Conservation (phyloP, 202 grass and related monocot species). For the Zizania palustris region DNA sequence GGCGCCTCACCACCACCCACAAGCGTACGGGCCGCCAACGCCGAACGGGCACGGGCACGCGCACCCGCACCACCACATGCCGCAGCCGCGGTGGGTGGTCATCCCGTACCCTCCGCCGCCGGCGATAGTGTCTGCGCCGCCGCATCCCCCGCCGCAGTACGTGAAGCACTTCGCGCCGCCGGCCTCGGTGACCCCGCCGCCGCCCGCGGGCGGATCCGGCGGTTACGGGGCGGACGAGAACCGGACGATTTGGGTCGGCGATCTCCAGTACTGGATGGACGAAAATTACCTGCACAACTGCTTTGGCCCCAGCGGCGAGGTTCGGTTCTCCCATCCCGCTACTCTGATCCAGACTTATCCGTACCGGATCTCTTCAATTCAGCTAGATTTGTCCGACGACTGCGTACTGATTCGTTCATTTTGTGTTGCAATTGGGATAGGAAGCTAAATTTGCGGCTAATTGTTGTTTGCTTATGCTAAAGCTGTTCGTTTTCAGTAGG, state of each 20-base stretch:
- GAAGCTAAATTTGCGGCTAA: background rate
- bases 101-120: conserved; percentile 61
- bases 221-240: conserved; percentile 60
- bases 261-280: conserved; percentile 86
- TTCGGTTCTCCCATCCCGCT: conserved; percentile 32
- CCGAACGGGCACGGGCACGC: conserved; percentile 38
- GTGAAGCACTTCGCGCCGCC: conserved; percentile 52
- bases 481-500: background rate
- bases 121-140: conserved; percentile 54
- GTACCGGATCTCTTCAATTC: conserved; percentile 44
- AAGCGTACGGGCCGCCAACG: conserved; percentile 9
- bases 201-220: conserved; percentile 47
- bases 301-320: conserved; percentile 70
- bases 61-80: conserved; percentile 50
- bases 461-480: background rate
- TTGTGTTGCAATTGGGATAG: background rate
- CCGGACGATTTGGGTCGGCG: conserved; percentile 81
- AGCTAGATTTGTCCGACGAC: background rate
- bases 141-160: conserved; percentile 56
- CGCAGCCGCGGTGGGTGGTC: conserved; percentile 64
- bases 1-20: conserved; percentile 41
- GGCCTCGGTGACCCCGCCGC: conserved; percentile 44
- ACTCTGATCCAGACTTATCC: conserved; percentile 29
- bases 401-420: conserved; percentile 21
- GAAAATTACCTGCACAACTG: conserved; percentile 82